Evolutionary conservation across 176 grass and related monocot species (phyloP).

Genomic region (Triticum turgidum): DNA sequence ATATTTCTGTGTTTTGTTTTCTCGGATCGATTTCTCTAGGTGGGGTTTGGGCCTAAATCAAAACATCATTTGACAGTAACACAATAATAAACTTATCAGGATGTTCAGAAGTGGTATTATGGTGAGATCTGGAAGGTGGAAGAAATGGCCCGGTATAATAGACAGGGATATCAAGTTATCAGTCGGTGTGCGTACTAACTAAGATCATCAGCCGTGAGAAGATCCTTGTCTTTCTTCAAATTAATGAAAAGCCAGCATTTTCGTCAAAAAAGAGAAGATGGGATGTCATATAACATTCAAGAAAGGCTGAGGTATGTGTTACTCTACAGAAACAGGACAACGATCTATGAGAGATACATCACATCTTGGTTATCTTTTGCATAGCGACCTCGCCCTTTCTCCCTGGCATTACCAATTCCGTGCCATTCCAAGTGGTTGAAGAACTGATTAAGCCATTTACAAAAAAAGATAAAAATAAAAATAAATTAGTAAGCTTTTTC

Average conservation of each 20-base stretch:
- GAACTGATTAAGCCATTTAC: neutral
- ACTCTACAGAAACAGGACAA: constrained; percentile 8
- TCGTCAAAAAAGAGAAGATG: too few species aligned
- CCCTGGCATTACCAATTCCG: neutral
- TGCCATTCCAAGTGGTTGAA: neutral
- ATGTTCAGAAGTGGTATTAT: neutral
- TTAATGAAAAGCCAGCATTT: too few species aligned
- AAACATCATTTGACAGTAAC: neutral
- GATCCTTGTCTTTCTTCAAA: too few species aligned
- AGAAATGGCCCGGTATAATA: neutral
- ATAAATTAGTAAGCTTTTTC: neutral
- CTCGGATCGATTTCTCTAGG: neutral
- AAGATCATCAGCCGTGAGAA: neutral
- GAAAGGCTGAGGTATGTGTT: neutral
- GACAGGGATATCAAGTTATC: neutral
- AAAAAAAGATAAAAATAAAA: too few species aligned
- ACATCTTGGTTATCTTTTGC: neutral
- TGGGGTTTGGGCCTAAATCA: neutral
- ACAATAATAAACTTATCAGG: neutral
- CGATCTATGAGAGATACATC: neutral
- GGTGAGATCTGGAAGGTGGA: neutral
- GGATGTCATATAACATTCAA: too few species aligned
- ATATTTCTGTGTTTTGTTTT: neutral
- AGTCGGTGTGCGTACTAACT: neutral
- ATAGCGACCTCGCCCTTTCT: neutral